phyloP scores from a whole-genome alignment of 2,329 filamentous ascomycete genomes.

The Pseudocercospora cruenta region DNA sequence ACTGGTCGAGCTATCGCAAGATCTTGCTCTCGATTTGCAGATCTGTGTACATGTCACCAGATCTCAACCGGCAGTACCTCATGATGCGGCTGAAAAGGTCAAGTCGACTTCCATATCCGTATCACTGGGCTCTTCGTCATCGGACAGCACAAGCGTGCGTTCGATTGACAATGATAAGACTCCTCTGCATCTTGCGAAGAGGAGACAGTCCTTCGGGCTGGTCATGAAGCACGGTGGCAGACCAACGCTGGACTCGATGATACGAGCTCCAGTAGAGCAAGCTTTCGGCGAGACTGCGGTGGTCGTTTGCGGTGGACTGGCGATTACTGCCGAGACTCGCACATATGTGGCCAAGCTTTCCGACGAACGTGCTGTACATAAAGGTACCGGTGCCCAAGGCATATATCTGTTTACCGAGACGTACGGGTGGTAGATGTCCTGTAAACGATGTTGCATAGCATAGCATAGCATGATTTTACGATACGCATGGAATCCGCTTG shows the following conservation, averaged over 20 bases:
- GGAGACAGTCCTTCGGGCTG: constrained; percentile 24
- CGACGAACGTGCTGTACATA: constrained; percentile 69
- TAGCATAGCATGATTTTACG: background rate
- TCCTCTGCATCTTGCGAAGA: constrained; percentile 11
- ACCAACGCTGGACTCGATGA: constrained; percentile 56
- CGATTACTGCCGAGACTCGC: constrained; percentile 60
- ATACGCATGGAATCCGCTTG: background rate
- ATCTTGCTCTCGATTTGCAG: constrained; percentile 49
- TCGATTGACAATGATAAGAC: constrained; percentile 27
- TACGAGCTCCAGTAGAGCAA: constrained; percentile 59
- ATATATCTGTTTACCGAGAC: constrained; percentile 64
- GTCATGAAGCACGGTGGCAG: constrained; percentile 51
- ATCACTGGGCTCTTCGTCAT: constrained; percentile 23
- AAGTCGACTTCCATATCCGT: constrained; percentile 31
- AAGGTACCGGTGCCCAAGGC: constrained; percentile 68
- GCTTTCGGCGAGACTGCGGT: constrained; percentile 66
- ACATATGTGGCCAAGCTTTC: constrained; percentile 59
- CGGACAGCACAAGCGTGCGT: constrained; percentile 41
- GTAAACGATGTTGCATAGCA: background rate
- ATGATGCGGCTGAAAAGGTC: constrained; percentile 34
- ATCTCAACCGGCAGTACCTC: background rate
- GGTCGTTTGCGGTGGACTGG: constrained; percentile 63
- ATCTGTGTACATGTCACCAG: constrained; percentile 58
- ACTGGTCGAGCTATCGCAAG: constrained; percentile 17
- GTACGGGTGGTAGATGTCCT: constrained; percentile 51